Base-by-base conservation (phyloP, 441 rosid species). In the Gossypium laxum region DNA sequence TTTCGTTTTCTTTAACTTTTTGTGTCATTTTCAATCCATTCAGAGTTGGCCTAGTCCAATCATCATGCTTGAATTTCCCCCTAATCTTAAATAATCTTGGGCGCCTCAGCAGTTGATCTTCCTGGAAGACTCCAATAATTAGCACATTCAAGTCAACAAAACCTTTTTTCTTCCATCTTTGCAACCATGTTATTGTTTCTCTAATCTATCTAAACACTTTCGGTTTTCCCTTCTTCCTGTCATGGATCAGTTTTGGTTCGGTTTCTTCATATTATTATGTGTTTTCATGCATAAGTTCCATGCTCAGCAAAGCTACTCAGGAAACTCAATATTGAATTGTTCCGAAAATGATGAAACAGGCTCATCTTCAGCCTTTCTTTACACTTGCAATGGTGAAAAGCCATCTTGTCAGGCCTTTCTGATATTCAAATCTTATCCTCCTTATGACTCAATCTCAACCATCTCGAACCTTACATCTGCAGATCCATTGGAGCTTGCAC, bases 321-420 rank as follows among this genome's bases (percentile, higher is more conserved):
- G 70, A 28, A 67, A 67, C 58, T 30, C 41, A 0, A 22, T 50
- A 21, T 0, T 14, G 22, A 3, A 17, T 3, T 67, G 70, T 17
- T 14, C 17, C 10, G 58, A 0, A 26, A 50, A n/a, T 22, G 8
- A 67, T 67, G 45, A 8, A 67, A 50, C 58, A 48, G 15, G 45
- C 1, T 10, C 70, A 50, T 48, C 73, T 64, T 73, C 79, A 11
- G 77, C 92, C 3, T 82, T 71, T 65, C 79, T 90, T 15, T 89
- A 87, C 80, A 70, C 86, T 63, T 90, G 98, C 78, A 90, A 86
- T 66, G 95, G 90, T 76, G 81, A 76, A 6, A 85, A 82, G 78
- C 78, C 2, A 6, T 80, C 77, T 5, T 92, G 97, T 73, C 85
- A 70, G 43, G 34, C 91, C 62, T 91, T 84, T 73, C 87, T 86